Conservation (phyloP, 495 filamentous ascomycete genomes). For the Pyrenopolyporus hunteri region DNA sequence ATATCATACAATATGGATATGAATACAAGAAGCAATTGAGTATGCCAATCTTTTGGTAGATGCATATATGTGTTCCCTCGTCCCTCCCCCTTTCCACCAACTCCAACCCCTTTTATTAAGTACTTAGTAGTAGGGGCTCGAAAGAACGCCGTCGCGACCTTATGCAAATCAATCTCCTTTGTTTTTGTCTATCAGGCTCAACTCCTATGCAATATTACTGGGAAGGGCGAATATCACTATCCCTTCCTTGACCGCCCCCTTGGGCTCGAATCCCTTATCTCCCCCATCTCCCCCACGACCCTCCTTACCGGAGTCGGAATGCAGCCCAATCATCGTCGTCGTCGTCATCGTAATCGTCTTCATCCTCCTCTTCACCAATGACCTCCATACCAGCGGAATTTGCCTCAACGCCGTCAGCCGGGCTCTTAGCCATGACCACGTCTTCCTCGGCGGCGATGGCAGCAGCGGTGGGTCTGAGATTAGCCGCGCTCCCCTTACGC, state of each 20-base stretch:
- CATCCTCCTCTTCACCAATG: constrained; percentile 46
- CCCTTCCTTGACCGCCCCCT: neutral
- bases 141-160: constrained; percentile 4
- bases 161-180: constrained; percentile 15
- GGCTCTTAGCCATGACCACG: constrained; percentile 26
- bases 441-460: constrained; percentile 3
- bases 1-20: constrained; percentile 17
- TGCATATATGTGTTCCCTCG: neutral
- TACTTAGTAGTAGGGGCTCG: neutral
- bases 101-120: neutral
- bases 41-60: constrained; percentile 3
- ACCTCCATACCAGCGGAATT: constrained; percentile 35
- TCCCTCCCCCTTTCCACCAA: neutral
- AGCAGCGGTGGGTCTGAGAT: neutral
- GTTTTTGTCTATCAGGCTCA: neutral
- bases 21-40: constrained; percentile 18
- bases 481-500: constrained; percentile 1
- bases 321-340: constrained; percentile 70
- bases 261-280: neutral
- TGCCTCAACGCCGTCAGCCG: constrained; percentile 29
- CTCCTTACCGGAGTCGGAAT: constrained; percentile 64
- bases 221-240: neutral
- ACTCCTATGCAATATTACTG: neutral
- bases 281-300: no score
- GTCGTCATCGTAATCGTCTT: constrained; percentile 60